These are phyloP conservation scores for Boletus patriciae DNA, from an alignment of 768 basidiomycete species.

Conservation along the genomic window DNA sequence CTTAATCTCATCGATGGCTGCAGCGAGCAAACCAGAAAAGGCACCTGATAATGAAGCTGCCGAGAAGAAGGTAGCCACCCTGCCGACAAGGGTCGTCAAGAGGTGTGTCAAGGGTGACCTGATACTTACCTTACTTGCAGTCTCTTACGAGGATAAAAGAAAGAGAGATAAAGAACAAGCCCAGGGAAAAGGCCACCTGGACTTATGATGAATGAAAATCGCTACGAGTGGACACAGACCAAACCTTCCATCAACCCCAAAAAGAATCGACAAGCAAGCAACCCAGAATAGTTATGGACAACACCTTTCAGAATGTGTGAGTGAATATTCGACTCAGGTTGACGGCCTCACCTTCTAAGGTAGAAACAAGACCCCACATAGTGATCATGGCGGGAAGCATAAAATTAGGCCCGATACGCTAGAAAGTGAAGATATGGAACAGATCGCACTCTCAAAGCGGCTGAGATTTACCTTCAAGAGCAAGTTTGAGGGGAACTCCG, in stretches of 20 bases:
- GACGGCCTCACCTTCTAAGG: too few relatives aligned
- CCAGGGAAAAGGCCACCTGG: constrained; percentile 58
- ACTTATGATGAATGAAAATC: background rate
- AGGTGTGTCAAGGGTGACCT: background rate
- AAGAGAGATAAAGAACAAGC: constrained; percentile 55
- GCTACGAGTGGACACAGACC: background rate
- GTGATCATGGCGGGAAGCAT: too few relatives aligned
- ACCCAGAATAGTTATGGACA: constrained; percentile 44
- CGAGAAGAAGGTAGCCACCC: constrained; percentile 30
- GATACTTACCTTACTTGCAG: constrained; percentile 21
- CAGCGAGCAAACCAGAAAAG: constrained; percentile 60
- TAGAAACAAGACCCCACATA: too few relatives aligned
- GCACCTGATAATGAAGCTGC: constrained; percentile 52
- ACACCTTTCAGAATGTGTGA: too few relatives aligned
- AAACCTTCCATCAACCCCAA: constrained; percentile 60
- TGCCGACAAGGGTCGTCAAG: constrained; percentile 13
- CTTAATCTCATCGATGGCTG: constrained; percentile 55
- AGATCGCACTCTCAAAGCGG: too few relatives aligned
- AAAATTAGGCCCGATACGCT: too few relatives aligned
- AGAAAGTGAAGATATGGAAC: too few relatives aligned
- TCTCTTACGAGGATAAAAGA: constrained; percentile 38
- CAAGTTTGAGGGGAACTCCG: too few relatives aligned
- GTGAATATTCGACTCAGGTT: too few relatives aligned
- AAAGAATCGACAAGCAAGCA: constrained; percentile 49
- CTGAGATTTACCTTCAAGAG: too few relatives aligned